Conservation (phyloP, 306 rosid genomes). For the Medicago lupulina region DNA sequence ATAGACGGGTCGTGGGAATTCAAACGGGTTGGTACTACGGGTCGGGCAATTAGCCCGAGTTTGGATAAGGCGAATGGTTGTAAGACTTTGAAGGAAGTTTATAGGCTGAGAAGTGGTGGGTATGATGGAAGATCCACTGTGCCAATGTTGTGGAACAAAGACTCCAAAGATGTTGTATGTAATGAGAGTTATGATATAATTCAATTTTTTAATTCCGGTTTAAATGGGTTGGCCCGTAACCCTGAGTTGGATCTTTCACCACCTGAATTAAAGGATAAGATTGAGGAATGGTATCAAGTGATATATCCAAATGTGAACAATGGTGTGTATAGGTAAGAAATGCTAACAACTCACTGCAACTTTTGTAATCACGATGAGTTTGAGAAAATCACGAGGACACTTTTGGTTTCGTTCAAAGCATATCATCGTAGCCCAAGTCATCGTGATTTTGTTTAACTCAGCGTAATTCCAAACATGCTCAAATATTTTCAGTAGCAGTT, state of each 20-base stretch:
- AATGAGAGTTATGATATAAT: conserved; percentile 86
- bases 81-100: conserved; percentile 69
- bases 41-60: conserved; percentile 45
- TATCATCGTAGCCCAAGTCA: no score
- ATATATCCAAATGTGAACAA: conserved; percentile 86
- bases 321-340: conserved; percentile 79
- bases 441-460: no score
- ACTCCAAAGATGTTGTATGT: conserved; percentile 64
- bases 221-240: conserved; percentile 64
- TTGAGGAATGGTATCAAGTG: conserved; percentile 75
- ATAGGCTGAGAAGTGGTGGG: conserved; percentile 66
- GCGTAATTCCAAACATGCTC: no score
- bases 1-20: conserved; percentile 89
- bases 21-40: conserved; percentile 26
- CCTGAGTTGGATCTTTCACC: conserved; percentile 78
- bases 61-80: conserved; percentile 70
- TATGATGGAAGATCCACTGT: conserved; percentile 78
- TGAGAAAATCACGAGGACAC: no score
- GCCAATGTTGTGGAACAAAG: conserved; percentile 80
- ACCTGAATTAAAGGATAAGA: conserved; percentile 58
- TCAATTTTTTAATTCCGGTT: conserved; percentile 68
- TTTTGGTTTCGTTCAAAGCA: no score
- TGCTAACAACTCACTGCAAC: no score
- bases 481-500: no score
- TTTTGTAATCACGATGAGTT: no score